Base-by-base conservation (phyloP, 2,329 filamentous ascomycete species). In the Ceratocystiopsis brevicomis region DNA sequence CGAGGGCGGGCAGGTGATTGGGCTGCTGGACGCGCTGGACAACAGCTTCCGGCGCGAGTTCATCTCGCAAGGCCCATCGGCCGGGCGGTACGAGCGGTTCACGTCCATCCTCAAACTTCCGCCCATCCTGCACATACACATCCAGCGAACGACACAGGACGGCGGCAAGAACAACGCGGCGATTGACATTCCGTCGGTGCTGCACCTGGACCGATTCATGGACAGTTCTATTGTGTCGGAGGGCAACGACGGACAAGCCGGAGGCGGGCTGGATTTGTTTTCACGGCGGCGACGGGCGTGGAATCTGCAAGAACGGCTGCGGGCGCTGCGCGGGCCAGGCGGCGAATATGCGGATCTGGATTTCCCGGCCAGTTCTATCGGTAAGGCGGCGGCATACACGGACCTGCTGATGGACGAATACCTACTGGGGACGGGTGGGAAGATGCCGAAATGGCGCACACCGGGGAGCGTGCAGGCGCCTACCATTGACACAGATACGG, bases 181-280 rank as follows among this genome's bases (percentile, higher is more conserved):
- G 12, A 72, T 98, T 13, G 68, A 75, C 17, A 74, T 98, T n/a
- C 77, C 80, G 5, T 79, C 90, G 50, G 78, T 71, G 2, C 68
- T 98, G 13, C 93, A 83, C 55, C 67, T 98, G 43, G 90, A 96
- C 59, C 74, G 87, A 25, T 98, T 93, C 58, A 79, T 87, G 69
- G 77, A 84, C 47, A 71, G 73, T 5, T 64, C 69, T 1, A 65
- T 68, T 5, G 72, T 76, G 3, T 61, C 69, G 1, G 25, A 30
- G 25, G 8, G 25, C 6, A 11, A 11, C 5, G 10, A 30, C 2
- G 25, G 2, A 9, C 25, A 8, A 6, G 25, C 25, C 25, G 25
- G 25, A 8, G 25, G 25, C 25, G 25, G 25, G 25, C 10, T 30
- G 5, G 25, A 30, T 30, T 62, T 85, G 2, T 72, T 82, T 56